Percentiles rank a stretch among this genome's conserved stretches.
Conservation (phyloP, 2,329 filamentous ascomycete species). For the Paecilomyces sp. region DNA sequence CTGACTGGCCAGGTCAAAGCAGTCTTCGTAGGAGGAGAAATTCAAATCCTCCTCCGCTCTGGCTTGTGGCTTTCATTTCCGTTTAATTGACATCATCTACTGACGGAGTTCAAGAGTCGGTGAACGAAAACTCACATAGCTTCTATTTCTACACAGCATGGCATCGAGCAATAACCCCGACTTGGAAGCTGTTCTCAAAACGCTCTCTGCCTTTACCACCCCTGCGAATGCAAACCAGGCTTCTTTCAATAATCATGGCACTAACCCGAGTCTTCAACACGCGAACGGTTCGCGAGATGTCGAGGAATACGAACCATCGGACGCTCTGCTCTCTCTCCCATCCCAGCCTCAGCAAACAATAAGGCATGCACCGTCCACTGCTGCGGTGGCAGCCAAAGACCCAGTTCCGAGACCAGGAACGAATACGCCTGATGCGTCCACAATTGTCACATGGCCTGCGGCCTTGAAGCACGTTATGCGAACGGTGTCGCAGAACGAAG, state of each 20-base stretch:
- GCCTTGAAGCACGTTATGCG: constrained; percentile 47
- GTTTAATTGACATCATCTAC: background rate
- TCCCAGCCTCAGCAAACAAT: background rate
- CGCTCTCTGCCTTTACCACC: constrained; percentile 30
- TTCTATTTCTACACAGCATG: constrained; percentile 6
- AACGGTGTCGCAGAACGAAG: constrained; percentile 39
- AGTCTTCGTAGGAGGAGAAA: background rate
- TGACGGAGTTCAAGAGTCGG: background rate
- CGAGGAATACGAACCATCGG: constrained; percentile 14
- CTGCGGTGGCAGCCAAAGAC: background rate
- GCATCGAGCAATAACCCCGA: constrained; percentile 23
- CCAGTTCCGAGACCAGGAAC: constrained; percentile 1
- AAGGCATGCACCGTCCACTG: background rate
- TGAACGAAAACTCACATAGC: background rate
- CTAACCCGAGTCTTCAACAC: background rate
- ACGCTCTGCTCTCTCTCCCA: constrained; percentile 4
- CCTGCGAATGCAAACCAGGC: constrained; percentile 5
- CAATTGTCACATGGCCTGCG: constrained; percentile 45
- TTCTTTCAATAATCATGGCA: background rate
- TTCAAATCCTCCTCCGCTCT: background rate
- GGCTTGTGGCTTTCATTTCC: background rate
- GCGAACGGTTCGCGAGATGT: constrained; percentile 2
- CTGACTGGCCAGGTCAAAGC: background rate
- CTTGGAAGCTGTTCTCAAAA: constrained; percentile 34
- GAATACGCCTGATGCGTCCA: constrained; percentile 31